Evolutionary conservation across 2,329 filamentous ascomycete species (phyloP), one percentile per base, ranked within the genome.

Genomic region (Fusarium acutatum): DNA sequence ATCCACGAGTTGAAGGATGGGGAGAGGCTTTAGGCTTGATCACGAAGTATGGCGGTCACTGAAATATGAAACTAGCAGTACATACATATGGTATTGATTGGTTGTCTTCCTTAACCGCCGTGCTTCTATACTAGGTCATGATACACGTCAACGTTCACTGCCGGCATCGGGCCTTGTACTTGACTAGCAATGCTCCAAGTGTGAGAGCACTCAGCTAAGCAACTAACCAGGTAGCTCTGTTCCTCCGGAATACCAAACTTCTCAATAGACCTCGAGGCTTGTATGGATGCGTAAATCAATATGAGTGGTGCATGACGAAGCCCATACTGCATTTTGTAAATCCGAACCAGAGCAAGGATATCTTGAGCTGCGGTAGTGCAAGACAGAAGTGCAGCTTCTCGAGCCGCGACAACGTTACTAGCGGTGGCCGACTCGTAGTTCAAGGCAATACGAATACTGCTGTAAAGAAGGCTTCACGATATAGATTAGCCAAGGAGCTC

Each of bases 1-100:
- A 66, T 79, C 11, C 67, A 75, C 26, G 44, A 64, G 28, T 28
- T 73, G 20, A 14, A 32, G 20, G 52, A 62, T 18, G n/a, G 7
- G 0, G 60, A 72, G 20, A 60, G 34, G 3, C n/a, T 63, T 6
- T 13, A 32, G 20, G 13, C 7, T 5, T 61, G 20, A 18, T 30
- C 24, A 17, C 3, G n/a, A n/a, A n/a, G 20, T 13, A 22, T 53
- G 32, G 4, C 2, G 18, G 12, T n/a, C 24, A 17, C 18, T 22
- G 3, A 28, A 28, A 26, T 2, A 17, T 10, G 10, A 17, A 6
- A 28, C 14, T 17, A 10, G 24, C 14, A 9, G 44, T 30, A 30
- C 18, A 10, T 18, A 37, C 35, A 11, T 37, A 37, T 37, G 9
- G 11, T 18, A 37, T 37, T 37, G 3, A 10, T 7, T 3, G 5